Evolutionary conservation across 179 eudicot species (phyloP).

Genomic region (Drosera spatulata): DNA sequence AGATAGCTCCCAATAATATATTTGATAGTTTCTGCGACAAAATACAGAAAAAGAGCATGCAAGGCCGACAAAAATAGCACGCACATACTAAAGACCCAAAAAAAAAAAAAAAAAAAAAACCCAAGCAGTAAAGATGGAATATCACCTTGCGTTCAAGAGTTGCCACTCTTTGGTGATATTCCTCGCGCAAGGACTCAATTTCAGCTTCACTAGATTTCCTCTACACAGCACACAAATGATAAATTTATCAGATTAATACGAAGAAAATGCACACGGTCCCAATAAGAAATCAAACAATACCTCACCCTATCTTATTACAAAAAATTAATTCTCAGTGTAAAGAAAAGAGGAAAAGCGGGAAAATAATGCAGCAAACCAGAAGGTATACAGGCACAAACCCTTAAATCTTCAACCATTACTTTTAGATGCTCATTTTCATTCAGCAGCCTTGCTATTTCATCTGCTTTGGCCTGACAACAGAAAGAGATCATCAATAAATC

Average conservation of each 20-base stretch:
- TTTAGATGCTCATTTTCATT: conserved; percentile 87
- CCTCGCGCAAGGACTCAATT: conserved; percentile 88
- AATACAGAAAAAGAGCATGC: too few species aligned
- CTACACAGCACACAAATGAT: conserved; percentile 19
- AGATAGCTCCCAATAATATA: too few species aligned
- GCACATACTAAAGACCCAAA: neutral
- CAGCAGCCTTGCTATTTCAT: conserved; percentile 90
- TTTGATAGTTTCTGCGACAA: too few species aligned
- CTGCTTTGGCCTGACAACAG: conserved; percentile 79
- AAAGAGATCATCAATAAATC: neutral
- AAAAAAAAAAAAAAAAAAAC: neutral
- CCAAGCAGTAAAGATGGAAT: conserved; percentile 5
- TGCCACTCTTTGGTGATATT: conserved; percentile 91
- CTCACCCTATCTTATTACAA: too few species aligned
- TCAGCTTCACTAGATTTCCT: conserved; percentile 86
- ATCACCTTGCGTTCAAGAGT: conserved; percentile 92
- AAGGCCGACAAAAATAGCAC: too few species aligned
- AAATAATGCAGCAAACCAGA: neutral
- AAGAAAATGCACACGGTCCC: too few species aligned
- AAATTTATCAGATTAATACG: too few species aligned
- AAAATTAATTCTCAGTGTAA: neutral
- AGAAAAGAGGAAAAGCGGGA: neutral
- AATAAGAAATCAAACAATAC: too few species aligned
- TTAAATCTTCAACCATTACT: conserved; percentile 52
- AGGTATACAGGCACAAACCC: conserved; percentile 29